Percentiles rank a stretch among this genome's conserved stretches.
phyloP scores from a whole-genome alignment of 768 basidiomycete genomes.

The Sutorius australiensis region DNA sequence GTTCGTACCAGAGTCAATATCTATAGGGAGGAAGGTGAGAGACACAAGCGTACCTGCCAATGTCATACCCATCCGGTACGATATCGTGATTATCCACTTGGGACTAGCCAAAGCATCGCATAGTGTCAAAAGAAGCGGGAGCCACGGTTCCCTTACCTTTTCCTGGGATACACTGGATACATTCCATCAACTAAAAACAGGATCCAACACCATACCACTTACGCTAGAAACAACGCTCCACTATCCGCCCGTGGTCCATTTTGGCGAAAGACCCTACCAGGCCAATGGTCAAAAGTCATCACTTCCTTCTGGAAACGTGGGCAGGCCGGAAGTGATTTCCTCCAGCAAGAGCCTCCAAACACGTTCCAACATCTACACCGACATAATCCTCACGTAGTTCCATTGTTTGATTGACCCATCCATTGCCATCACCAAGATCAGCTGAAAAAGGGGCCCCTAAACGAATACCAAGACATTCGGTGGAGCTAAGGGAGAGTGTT shows the following conservation, averaged over 20 bases:
- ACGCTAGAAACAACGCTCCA: conserved; percentile 58
- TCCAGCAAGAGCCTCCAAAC: conserved; percentile 42
- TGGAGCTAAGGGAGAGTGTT: conserved; percentile 25
- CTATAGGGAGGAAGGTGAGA: too few species aligned
- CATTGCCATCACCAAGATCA: conserved; percentile 48
- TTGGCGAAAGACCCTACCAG: conserved; percentile 47
- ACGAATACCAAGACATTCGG: conserved; percentile 39
- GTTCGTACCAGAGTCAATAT: background rate
- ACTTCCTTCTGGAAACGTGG: background rate
- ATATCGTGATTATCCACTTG: conserved; percentile 38
- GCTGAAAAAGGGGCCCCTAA: conserved; percentile 37
- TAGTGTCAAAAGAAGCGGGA: background rate
- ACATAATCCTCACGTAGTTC: conserved; percentile 46
- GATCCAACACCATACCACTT: conserved; percentile 16
- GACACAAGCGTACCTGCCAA: conserved; percentile 37
- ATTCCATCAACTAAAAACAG: background rate
- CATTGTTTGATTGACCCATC: conserved; percentile 40
- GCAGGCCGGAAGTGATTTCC: conserved; percentile 47
- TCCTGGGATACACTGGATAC: conserved; percentile 44
- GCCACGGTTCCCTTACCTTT: conserved; percentile 26
- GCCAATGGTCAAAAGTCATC: background rate
- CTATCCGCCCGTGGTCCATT: conserved; percentile 51
- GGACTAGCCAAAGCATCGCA: conserved; percentile 16
- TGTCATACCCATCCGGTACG: conserved; percentile 46
- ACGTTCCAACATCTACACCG: conserved; percentile 36